phyloP scores from a whole-genome alignment of 108 stramenopile genomes.

The Fragilaria crotonensis region DNA sequence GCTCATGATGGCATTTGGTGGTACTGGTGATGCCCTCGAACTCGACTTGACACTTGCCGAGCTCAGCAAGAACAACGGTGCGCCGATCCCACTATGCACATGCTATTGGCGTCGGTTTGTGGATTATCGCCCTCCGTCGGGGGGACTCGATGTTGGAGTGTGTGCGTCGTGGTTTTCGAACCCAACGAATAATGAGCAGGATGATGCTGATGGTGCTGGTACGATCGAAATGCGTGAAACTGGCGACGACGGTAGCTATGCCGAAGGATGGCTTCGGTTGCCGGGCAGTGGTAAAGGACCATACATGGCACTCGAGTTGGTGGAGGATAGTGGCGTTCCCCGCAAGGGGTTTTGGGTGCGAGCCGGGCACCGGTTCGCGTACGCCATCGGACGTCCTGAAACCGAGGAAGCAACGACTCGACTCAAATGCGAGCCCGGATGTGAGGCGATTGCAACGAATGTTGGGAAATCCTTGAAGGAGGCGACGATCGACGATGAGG shows the following conservation, averaged over 20 bases:
- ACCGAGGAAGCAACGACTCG: not conserved
- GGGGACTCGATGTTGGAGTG: conserved; percentile 37
- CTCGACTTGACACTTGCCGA: conserved; percentile 13
- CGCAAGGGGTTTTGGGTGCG: conserved; percentile 41
- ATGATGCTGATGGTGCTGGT: conserved; percentile 21
- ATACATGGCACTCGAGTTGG: conserved; percentile 23
- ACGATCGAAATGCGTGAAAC: conserved; percentile 32
- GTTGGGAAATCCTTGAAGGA: not conserved
- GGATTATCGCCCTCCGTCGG: conserved; percentile 39
- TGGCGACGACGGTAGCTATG: conserved; percentile 39
- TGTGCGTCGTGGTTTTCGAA: conserved; percentile 17
- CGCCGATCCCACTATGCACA: conserved; percentile 22
- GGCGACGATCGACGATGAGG: not conserved
- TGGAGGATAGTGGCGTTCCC: conserved; percentile 15
- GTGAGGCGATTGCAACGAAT: not conserved
- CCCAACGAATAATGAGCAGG: not conserved
- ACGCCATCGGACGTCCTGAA: conserved; percentile 35
- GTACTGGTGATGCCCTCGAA: not conserved
- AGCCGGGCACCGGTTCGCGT: conserved; percentile 33
- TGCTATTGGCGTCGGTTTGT: conserved; percentile 37
- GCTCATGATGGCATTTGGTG: conserved; percentile 6
- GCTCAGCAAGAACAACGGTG: conserved; percentile 3
- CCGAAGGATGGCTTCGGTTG: conserved; percentile 42
- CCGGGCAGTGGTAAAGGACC: conserved; percentile 18
- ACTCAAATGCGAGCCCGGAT: not conserved